Base-by-base conservation (phyloP, 306 rosid genomes). In the Pyrus pyrifolia region DNA sequence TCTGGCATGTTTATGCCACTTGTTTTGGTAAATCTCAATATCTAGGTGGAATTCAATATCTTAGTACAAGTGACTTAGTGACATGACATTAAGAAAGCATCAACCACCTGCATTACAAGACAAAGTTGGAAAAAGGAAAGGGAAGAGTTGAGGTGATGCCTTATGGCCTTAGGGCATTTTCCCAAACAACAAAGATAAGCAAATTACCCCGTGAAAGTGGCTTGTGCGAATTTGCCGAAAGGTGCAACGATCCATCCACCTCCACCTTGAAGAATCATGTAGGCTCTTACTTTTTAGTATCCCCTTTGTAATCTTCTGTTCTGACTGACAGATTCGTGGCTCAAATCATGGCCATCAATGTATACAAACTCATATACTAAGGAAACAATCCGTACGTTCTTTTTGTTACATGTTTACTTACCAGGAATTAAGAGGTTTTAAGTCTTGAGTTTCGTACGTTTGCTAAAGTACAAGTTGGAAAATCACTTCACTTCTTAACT, bases 121-220 rank as follows among this genome's bases (percentile, higher is more conserved):
- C 92, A 80, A 81, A 75, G 49, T 69, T 80, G 81, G 73, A 81
- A 83, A 78, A 79, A 1, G 63, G 63, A 9, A 75, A 44, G 17
- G 31, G 72, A 2, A 10, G 69, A 44, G 75, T 53, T 31, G 51
- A 78, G 82, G 70, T 78, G 68, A 2, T 72, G 75, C 35, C 70
- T 80, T 84, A 25, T 80, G 71, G 75, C 35, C 70, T 80, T 84
- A 78, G 71, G 86, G 73, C 75, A 70, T 79, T 81, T 85, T 72
- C 80, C 65, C 58, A 88, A 86, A 86, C 77, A 86, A 88, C 92
- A 89, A 86, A 81, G 80, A 23, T 68, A 55, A 66, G 87, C 67
- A 81, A 82, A 46, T 81, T 83, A 27, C 62, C 91, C 92, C 95
- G 95, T 89, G 95, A 89, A 86, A 85, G 64, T 76, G 83, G 79